Base-by-base conservation (phyloP, 108 stramenopile species). In the Fragilaria radians region DNA sequence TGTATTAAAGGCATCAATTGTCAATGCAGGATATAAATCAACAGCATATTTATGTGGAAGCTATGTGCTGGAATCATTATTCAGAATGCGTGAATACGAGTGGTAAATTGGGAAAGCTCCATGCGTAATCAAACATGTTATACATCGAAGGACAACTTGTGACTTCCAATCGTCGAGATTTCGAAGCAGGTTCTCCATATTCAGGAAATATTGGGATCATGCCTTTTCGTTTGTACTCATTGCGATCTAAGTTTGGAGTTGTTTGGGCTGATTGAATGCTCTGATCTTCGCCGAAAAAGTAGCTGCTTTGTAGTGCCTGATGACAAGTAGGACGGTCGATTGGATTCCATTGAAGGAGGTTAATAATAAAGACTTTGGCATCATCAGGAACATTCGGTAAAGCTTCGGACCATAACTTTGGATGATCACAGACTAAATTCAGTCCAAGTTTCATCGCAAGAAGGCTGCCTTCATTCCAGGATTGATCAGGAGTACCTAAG, bases 331-430 rank as follows among this genome's bases (percentile, higher is more conserved):
- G 91, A 17, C 96, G 81, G 34, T 65, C 31, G 0, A 54, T 58
- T 1, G 96, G 96, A 71, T 93, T 85, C 57, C 82, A 85, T 17
- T 63, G 57, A 57, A 83, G 59, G 26, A 66, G 23, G 26, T 29
- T 23, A n/a, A 32, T 28, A 42, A 76, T 52, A 24, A 76, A 58
- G 29, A 4, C 24, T 30, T 19, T 28, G 85, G 54, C 9, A 62
- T 73, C 17, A 77, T 77, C 5, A 72, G 74, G 23, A 77, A 77
- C 58, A 82, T 82, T 29, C 74, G 79, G 57, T 3, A 46, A n/a
- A 2, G 11, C 14, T 11, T 42, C 36, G 36, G 11, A 76, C 66
- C 28, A 86, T 81, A 18, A 83, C 71, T 42, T 42, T 7, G 36
- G 36, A 7, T 14, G 7, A 11, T 42, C 36, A 42, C 36, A 42